Conservation (phyloP, 805 yeast species). For the Saccharomycopsis sp. region DNA sequence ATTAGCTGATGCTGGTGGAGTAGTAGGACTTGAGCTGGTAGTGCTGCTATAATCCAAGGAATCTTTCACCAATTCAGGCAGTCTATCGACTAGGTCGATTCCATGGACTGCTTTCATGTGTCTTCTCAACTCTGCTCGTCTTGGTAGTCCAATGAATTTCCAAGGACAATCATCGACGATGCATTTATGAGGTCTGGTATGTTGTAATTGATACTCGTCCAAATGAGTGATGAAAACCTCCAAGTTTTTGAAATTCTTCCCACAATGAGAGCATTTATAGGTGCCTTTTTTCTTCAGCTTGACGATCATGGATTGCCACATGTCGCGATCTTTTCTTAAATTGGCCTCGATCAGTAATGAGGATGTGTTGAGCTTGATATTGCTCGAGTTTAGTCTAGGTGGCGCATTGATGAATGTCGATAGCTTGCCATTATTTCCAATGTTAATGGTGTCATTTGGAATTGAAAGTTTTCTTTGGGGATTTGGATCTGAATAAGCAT, state of each 20-base stretch:
- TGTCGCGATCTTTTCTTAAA: too few species aligned
- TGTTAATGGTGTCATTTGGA: too few species aligned
- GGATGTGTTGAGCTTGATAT: too few species aligned
- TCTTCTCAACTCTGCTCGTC: conserved; percentile 42
- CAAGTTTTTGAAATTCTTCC: conserved; percentile 33
- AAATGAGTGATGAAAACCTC: conserved; percentile 37
- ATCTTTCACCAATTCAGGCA: not conserved
- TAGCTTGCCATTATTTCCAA: too few species aligned
- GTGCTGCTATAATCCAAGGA: not conserved
- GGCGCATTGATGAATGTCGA: too few species aligned
- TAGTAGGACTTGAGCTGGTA: too few species aligned
- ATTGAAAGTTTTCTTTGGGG: too few species aligned
- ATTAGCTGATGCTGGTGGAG: too few species aligned
- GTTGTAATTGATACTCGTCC: conserved; percentile 30
- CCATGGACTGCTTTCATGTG: conserved; percentile 43
- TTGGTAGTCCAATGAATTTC: conserved; percentile 41
- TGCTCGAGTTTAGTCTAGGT: too few species aligned
- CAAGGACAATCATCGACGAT: conserved; percentile 42
- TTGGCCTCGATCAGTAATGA: too few species aligned
- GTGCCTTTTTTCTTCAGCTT: conserved; percentile 31
- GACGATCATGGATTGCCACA: conserved; percentile 8
- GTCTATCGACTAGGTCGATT: conserved; percentile 1
- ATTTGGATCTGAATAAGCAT: too few species aligned
- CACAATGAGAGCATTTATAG: conserved; percentile 43
- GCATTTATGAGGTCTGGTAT: conserved; percentile 38